Percentiles rank a stretch among this genome's conserved stretches.
Conservation (phyloP, 1,139 yeast species). For the Yamadazyma dushanensis region DNA sequence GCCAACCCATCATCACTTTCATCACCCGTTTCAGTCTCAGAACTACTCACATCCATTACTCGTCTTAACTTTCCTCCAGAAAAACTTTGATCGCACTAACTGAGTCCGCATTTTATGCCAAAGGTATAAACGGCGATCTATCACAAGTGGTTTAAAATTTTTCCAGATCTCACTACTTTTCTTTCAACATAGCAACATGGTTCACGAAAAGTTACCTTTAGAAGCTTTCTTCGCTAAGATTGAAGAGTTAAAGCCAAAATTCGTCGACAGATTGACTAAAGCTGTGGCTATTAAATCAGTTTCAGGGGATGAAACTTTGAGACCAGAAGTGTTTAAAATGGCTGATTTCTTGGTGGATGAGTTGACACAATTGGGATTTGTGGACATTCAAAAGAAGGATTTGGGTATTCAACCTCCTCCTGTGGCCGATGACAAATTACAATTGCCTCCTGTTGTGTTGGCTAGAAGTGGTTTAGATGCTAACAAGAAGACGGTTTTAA, state of each 20-base stretch:
- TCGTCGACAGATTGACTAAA: conserved; percentile 64
- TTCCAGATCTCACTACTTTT: too few relatives aligned
- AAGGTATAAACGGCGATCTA: conserved; percentile 8
- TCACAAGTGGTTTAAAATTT: too few relatives aligned
- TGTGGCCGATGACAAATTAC: conserved; percentile 59
- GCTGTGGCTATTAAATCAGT: conserved; percentile 96
- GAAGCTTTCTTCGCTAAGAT: conserved; percentile 57
- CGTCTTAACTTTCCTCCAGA: not conserved
- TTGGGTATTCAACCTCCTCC: conserved; percentile 92
- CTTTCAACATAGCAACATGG: conserved; percentile 8
- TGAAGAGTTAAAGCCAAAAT: conserved; percentile 68
- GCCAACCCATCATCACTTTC: conserved; percentile 5
- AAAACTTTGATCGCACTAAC: not conserved
- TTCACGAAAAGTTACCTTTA: conserved; percentile 43
- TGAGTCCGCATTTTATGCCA: conserved; percentile 6
- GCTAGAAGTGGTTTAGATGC: conserved; percentile 86
- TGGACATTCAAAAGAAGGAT: conserved; percentile 77
- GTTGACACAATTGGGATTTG: conserved; percentile 69
- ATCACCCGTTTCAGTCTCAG: not conserved
- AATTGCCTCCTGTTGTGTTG: conserved; percentile 89
- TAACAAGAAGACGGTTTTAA: conserved; percentile 76
- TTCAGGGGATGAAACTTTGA: conserved; percentile 81
- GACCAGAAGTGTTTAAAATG: conserved; percentile 86
- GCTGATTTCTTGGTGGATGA: conserved; percentile 76
- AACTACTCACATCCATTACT: not conserved